These are phyloP conservation scores for Scedosporium apiospermum DNA, from an alignment of 2,329 filamentous ascomycete species.

Conservation along the genomic window DNA sequence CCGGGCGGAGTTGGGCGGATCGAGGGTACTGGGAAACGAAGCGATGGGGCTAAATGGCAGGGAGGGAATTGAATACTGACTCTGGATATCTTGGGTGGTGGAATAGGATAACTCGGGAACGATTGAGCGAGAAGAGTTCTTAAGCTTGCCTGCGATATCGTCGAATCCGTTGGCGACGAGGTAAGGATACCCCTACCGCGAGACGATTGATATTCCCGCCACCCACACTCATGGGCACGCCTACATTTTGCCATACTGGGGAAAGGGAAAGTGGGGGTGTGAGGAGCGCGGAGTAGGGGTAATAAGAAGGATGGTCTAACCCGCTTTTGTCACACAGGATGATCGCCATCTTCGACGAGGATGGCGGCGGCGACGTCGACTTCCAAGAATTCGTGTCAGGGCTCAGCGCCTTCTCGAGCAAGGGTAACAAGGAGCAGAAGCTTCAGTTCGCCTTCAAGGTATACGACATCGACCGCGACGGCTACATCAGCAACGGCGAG, in stretches of 20 bases:
- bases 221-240: background rate
- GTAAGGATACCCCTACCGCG: constrained; percentile 29
- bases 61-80: background rate
- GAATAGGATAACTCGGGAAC: constrained; percentile 89
- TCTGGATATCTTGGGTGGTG: background rate
- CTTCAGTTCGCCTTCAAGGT: constrained; percentile 97
- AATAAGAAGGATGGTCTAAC: background rate
- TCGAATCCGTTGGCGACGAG: constrained; percentile 95
- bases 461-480: constrained; percentile 98
- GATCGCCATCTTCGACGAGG: constrained; percentile 99
- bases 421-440: constrained; percentile 99
- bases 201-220: background rate
- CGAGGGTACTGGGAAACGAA: background rate
- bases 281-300: background rate
- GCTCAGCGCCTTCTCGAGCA: constrained; percentile 89
- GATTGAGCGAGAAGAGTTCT: constrained; percentile 96
- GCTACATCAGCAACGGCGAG: constrained; percentile 97
- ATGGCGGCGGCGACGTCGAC: constrained; percentile 94
- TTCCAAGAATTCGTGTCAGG: constrained; percentile 98
- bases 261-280: background rate
- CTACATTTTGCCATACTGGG: background rate
- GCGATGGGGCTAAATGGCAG: background rate
- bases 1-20: background rate
- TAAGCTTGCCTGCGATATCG: constrained; percentile 92
- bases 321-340: constrained; percentile 48